phyloP scores from a whole-genome alignment of 2,329 filamentous ascomycete genomes.

The Coniella vitis region DNA sequence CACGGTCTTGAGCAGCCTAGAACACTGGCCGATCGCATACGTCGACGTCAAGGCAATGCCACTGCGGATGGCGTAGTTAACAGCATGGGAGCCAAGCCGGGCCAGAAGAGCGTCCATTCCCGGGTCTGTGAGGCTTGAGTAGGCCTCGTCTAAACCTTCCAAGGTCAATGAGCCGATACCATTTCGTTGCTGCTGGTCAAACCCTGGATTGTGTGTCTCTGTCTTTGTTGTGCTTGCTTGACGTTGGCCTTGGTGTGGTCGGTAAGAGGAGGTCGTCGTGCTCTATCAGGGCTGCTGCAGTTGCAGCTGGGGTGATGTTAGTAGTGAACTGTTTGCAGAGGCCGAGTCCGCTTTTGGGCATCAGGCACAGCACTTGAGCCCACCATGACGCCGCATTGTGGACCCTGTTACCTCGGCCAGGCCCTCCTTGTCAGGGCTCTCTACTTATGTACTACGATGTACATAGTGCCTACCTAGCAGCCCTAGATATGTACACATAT shows the following conservation, averaged over 20 bases:
- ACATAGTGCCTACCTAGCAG: no score
- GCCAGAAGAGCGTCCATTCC: slow-evolving; percentile 64
- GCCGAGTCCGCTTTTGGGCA: neutral
- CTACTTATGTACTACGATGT: no score
- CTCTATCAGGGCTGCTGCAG: neutral
- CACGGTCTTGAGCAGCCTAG: slow-evolving; percentile 69
- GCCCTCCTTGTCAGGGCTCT: slow-evolving; percentile 25
- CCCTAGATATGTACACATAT: no score
- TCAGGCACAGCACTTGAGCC: neutral
- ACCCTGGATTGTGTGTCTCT: neutral
- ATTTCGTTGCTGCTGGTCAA: neutral
- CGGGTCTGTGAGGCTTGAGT: neutral
- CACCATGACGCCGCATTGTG: slow-evolving; percentile 20
- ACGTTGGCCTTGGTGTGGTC: neutral
- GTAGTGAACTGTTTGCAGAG: neutral
- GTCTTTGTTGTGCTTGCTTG: neutral
- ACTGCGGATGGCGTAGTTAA: slow-evolving; percentile 87
- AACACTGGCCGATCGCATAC: slow-evolving; percentile 79
- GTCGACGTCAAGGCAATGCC: slow-evolving; percentile 79
- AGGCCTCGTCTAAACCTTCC: neutral
- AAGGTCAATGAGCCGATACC: no score
- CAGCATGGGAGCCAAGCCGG: slow-evolving; percentile 58
- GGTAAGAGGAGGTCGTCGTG: neutral
- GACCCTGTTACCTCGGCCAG: slow-evolving; percentile 22
- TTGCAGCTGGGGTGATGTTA: neutral